Evolutionary conservation across 2,329 filamentous ascomycete genomes (phyloP), one percentile per base, ranked within the genome.

Genomic region (Fusarium brachygibbosum): DNA sequence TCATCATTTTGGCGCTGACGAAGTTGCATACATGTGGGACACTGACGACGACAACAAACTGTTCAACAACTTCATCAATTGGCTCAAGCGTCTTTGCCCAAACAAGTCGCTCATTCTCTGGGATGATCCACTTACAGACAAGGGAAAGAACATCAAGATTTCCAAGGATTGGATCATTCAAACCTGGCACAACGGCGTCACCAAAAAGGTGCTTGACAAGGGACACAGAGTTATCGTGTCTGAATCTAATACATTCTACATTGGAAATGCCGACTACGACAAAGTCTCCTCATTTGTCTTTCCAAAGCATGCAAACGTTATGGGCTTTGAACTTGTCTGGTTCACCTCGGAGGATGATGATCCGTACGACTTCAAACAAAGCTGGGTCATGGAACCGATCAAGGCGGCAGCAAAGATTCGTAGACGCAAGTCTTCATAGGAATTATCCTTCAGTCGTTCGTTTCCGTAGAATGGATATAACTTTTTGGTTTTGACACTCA

Each of bases 151-250:
- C 3, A 44, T 63, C 5, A 21, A 21, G 2, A 7, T 63, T 0
- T 28, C 31, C 2, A 57, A 48, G 4, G 58, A 63, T 14, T 63
- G 60, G 60, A 63, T 63, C 2, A 57, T 63, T 5, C 60, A 63
- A 17, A 63, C 60, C 0, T 63, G 60, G 60, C 60, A 63, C 3
- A 49, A 57, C 6, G 58, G 49, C 10, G 29, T 32, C 5, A 49
- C 58, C 5, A 6, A 19, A 16, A 29, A 49, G 10, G 14, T 63
- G 4, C 49, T 63, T 1, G 8, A 63, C 7, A 63, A 63, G 6
- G 60, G 60, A 3, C 48, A 63, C 0, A 23, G 58, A 1, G 58
- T 63, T 0, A 63, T 63, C 0, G 28, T 63, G 12, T 63, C 60
- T 0, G 60, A 63, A 19, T 38, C 58, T 3, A 5, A 63, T 2